phyloP scores from a whole-genome alignment of 176 grass and related monocot species.

The Miscanthus lutarioriparius region DNA sequence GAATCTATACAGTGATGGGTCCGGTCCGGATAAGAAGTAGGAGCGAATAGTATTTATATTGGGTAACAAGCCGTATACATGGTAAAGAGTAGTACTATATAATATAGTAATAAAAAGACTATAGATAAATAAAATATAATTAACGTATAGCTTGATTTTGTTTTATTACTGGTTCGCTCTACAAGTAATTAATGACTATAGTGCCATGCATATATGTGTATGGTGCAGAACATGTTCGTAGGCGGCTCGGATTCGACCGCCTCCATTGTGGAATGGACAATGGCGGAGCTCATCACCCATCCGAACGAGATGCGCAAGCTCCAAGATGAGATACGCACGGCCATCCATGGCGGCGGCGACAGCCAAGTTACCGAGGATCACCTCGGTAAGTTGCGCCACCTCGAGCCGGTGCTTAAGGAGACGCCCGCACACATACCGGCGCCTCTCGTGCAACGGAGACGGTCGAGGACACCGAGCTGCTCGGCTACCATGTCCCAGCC shows the following conservation, averaged over 20 bases:
- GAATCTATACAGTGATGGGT: too few species aligned
- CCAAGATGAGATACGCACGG: slow-evolving; percentile 47
- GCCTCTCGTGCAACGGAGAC: slow-evolving; percentile 46
- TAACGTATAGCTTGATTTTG: too few species aligned
- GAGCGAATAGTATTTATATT: too few species aligned
- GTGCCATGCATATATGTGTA: too few species aligned
- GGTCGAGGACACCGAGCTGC: slow-evolving; percentile 40
- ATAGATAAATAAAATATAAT: too few species aligned
- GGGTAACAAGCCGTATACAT: too few species aligned
- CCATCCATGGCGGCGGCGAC: not conserved
- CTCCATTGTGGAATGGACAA: slow-evolving; percentile 21
- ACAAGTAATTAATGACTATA: too few species aligned
- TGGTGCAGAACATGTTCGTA: slow-evolving; percentile 28
- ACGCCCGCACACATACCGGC: slow-evolving; percentile 47
- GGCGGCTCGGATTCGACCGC: slow-evolving; percentile 25
- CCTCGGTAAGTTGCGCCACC: not conserved
- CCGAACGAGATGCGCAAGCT: slow-evolving; percentile 38
- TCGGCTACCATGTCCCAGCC: slow-evolving; percentile 28
- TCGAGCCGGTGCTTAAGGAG: slow-evolving; percentile 44
- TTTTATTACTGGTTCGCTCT: too few species aligned
- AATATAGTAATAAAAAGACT: too few species aligned
- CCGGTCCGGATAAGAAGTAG: too few species aligned
- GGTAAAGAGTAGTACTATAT: too few species aligned
- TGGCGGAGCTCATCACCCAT: slow-evolving; percentile 48
- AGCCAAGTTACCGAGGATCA: slow-evolving; percentile 34